These are phyloP conservation scores for Rhizopus microsporus DNA, from an alignment of 371 early-diverging fungal genomes.

Conservation along the genomic window DNA sequence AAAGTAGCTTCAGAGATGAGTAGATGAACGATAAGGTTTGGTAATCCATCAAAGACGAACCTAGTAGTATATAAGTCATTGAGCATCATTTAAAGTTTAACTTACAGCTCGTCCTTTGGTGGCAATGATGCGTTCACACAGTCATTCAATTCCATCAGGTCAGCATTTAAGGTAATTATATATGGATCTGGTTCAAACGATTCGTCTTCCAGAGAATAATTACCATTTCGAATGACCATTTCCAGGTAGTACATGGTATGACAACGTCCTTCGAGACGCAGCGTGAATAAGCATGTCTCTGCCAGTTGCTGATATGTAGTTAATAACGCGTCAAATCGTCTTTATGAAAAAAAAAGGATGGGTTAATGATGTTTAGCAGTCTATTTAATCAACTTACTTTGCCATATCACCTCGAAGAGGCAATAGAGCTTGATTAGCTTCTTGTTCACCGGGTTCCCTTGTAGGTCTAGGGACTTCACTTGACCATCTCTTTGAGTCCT, in stretches of 20 bases:
- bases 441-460: slow-evolving; percentile 4
- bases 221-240: slow-evolving; percentile 88
- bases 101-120: slow-evolving; percentile 61
- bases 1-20: slow-evolving; percentile 72
- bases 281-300: slow-evolving; percentile 75
- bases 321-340: slow-evolving; percentile 56
- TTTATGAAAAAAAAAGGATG: slow-evolving; percentile 10
- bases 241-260: slow-evolving; percentile 90
- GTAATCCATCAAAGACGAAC: slow-evolving; percentile 84
- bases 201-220: slow-evolving; percentile 73
- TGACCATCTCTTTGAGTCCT: slow-evolving; percentile 32
- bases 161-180: slow-evolving; percentile 76
- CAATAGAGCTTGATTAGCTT: slow-evolving; percentile 19
- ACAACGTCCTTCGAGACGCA: slow-evolving; percentile 83
- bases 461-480: slow-evolving; percentile 14
- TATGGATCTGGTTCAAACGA: slow-evolving; percentile 86
- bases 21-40: slow-evolving; percentile 71
- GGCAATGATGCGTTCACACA: slow-evolving; percentile 68
- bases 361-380: not conserved
- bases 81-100: not conserved
- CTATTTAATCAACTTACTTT: slow-evolving; percentile 22
- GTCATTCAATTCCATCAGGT: slow-evolving; percentile 77
- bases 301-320: slow-evolving; percentile 72
- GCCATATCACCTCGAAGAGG: slow-evolving; percentile 46
- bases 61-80: slow-evolving; percentile 24